Conservation (phyloP, 1,284 basidiomycete genomes). For the Trametes pubescens region DNA sequence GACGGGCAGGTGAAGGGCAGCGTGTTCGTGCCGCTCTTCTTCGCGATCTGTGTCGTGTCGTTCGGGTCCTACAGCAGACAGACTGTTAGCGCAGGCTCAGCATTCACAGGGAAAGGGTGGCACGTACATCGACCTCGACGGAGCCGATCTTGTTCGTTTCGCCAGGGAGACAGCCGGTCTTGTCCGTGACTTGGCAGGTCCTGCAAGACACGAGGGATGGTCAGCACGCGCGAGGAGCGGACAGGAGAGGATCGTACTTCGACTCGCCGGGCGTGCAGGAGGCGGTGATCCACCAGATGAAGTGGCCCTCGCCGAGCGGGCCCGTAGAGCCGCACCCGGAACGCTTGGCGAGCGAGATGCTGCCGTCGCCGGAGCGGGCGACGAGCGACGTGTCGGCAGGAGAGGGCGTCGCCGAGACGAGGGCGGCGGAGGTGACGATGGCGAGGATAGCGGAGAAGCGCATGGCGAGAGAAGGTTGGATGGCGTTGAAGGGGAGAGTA, state of each 20-base stretch:
- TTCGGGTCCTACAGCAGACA: background rate
- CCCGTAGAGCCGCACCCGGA: slow-evolving; percentile 19
- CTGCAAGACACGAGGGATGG: background rate
- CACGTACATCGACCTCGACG: slow-evolving; percentile 18
- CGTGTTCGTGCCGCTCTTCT: slow-evolving; percentile 17
- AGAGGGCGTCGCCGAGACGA: slow-evolving; percentile 12
- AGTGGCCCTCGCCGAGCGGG: slow-evolving; percentile 21
- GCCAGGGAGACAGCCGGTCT: slow-evolving; percentile 17
- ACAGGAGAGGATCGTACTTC: background rate
- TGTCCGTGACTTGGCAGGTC: slow-evolving; percentile 20
- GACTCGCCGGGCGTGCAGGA: slow-evolving; percentile 6
- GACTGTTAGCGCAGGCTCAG: background rate
- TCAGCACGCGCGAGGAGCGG: too few species aligned
- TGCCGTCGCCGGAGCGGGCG: slow-evolving; percentile 12
- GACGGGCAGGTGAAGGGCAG: slow-evolving; percentile 12
- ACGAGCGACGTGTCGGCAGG: slow-evolving; percentile 12
- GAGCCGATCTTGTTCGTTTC: slow-evolving; percentile 15
- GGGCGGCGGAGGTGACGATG: slow-evolving; percentile 6
- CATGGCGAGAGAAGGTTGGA: background rate
- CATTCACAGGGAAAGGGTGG: too few species aligned
- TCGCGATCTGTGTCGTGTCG: slow-evolving; percentile 12
- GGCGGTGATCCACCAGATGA: slow-evolving; percentile 13
- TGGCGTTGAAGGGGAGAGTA: background rate
- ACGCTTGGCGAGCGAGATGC: slow-evolving; percentile 10
- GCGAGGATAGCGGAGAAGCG: slow-evolving; percentile 18